phyloP scores from a whole-genome alignment of 139 green algal genomes.

The Haematococcus sp. region DNA sequence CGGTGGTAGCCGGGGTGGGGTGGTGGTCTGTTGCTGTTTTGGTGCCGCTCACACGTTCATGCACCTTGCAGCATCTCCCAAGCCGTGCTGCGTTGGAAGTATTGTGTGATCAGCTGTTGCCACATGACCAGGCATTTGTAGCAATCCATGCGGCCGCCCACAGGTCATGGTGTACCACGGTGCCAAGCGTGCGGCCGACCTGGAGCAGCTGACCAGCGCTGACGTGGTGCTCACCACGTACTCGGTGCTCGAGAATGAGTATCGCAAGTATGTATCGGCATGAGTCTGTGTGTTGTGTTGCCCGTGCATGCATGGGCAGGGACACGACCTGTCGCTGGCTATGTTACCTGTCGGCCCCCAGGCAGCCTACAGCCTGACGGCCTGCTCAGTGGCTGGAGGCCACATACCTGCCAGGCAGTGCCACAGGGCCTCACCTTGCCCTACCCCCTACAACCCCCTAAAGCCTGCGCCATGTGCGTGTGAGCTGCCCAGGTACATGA shows the following conservation, averaged over 20 bases:
- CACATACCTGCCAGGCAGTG: too few relatives aligned
- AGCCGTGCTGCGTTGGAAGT: background rate
- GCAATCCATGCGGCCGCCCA: too few relatives aligned
- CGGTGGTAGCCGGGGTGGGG: too few relatives aligned
- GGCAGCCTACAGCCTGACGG: too few relatives aligned
- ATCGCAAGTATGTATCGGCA: conserved; percentile 28
- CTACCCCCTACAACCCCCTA: too few relatives aligned
- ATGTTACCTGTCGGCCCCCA: too few relatives aligned
- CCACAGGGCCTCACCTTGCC: too few relatives aligned
- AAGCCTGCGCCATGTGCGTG: too few relatives aligned
- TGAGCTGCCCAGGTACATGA: conserved; percentile 46
- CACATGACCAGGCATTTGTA: too few relatives aligned
- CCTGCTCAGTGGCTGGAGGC: too few relatives aligned
- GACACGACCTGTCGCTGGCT: too few relatives aligned
- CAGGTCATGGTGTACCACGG: conserved; percentile 88
- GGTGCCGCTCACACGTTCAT: background rate
- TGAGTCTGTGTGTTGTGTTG: background rate
- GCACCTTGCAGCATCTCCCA: background rate
- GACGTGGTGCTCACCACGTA: conserved; percentile 96
- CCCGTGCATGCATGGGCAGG: conserved; percentile 1
- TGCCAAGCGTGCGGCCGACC: conserved; percentile 30
- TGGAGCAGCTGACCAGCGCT: conserved; percentile 47
- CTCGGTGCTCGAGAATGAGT: conserved; percentile 85
- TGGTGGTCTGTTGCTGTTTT: background rate
- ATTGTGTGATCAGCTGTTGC: background rate